Conservation (phyloP, 805 yeast species). For the Geotrichum ghanense region DNA sequence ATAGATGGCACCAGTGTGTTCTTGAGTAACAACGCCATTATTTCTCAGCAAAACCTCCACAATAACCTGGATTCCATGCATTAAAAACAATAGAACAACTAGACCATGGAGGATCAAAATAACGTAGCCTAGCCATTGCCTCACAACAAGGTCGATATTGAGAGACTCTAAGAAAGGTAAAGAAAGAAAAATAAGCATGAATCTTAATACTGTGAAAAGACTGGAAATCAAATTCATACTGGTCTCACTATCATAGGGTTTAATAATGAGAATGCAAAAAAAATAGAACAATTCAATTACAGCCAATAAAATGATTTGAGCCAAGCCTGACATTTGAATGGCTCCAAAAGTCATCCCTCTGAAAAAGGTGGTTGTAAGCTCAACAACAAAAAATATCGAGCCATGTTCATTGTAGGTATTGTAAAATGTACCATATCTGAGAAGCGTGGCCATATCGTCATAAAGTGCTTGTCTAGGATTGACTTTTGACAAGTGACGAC, state of each 20-base stretch:
- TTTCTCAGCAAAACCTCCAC: constrained; percentile 17
- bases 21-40: constrained; percentile 11
- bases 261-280: constrained; percentile 12
- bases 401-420: constrained; percentile 20
- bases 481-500: constrained; percentile 9
- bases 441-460: constrained; percentile 18
- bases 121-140: constrained; percentile 24
- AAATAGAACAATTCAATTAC: constrained; percentile 18
- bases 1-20: neutral
- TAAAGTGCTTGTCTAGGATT: constrained; percentile 16
- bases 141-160: constrained; percentile 10
- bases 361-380: constrained; percentile 14
- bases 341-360: constrained; percentile 25
- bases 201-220: constrained; percentile 14
- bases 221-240: constrained; percentile 17
- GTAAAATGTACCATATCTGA: constrained; percentile 23
- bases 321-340: constrained; percentile 24
- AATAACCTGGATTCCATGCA: constrained; percentile 19
- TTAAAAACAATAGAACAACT: constrained; percentile 19
- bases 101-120: constrained; percentile 22
- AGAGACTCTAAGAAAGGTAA: constrained; percentile 20
- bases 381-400: constrained; percentile 11
- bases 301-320: constrained; percentile 24
- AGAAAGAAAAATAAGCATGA: constrained; percentile 15
- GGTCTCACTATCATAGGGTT: constrained; percentile 19